These are phyloP conservation scores for Obba rivulosa DNA, from an alignment of 768 basidiomycete species.

Conservation along the genomic window DNA sequence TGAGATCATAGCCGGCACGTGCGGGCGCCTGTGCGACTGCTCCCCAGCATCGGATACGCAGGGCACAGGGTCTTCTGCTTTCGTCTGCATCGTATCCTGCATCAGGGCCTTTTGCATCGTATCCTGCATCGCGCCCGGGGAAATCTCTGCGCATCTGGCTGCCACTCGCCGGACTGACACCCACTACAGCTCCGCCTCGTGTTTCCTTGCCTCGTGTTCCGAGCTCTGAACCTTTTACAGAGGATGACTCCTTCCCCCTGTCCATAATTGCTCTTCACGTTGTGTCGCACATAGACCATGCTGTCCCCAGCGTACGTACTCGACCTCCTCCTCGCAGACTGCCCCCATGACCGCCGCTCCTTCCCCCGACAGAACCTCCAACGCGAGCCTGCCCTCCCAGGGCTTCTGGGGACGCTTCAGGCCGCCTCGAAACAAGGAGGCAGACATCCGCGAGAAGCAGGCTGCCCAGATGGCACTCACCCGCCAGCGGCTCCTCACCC, in stretches of 20 bases:
- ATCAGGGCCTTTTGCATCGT: neutral
- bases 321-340: slow-evolving; percentile 18
- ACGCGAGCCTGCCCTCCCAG: slow-evolving; percentile 48
- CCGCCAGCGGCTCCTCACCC: slow-evolving; percentile 72
- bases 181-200: slow-evolving; percentile 18
- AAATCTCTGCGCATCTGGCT: neutral
- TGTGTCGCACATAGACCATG: slow-evolving; percentile 37
- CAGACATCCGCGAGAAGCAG: slow-evolving; percentile 48
- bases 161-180: neutral
- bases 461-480: slow-evolving; percentile 60
- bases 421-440: slow-evolving; percentile 54
- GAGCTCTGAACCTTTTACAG: slow-evolving; percentile 7
- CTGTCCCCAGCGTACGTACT: slow-evolving; percentile 71
- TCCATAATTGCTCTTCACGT: slow-evolving; percentile 5
- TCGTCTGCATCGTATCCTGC: neutral
- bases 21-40: neutral
- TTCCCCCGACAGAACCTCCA: slow-evolving; percentile 48
- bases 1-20: too few species aligned
- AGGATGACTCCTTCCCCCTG: slow-evolving; percentile 3
- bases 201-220: slow-evolving; percentile 20
- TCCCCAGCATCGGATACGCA: neutral
- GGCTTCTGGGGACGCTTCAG: slow-evolving; percentile 65
- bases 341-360: slow-evolving; percentile 25
- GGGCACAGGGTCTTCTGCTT: neutral
- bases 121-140: neutral